These are phyloP conservation scores for Baudoinia panamericana DNA, from an alignment of 495 filamentous ascomycete species.

Conservation along the genomic window DNA sequence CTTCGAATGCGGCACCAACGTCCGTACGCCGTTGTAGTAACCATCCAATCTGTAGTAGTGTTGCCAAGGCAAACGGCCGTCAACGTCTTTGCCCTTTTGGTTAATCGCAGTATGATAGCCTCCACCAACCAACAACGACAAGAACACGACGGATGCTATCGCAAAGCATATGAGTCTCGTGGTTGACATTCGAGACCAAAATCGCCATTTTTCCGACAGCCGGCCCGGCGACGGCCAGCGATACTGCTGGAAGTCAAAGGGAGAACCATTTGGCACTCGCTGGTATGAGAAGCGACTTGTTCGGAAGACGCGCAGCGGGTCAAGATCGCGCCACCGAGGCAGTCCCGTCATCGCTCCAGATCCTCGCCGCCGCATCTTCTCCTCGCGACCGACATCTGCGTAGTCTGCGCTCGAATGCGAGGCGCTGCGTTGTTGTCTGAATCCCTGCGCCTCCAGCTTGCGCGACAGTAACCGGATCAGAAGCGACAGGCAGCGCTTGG, in stretches of 20 bases:
- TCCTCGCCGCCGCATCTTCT: neutral
- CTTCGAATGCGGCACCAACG: slow-evolving; percentile 23
- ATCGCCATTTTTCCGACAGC: slow-evolving; percentile 16
- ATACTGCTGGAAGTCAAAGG: slow-evolving; percentile 22
- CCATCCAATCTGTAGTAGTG: slow-evolving; percentile 25
- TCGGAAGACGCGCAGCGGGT: slow-evolving; percentile 17
- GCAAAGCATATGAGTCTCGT: slow-evolving; percentile 9
- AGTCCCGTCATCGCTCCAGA: slow-evolving; percentile 11
- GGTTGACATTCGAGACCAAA: neutral
- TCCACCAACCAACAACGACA: slow-evolving; percentile 22
- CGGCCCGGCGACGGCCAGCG: slow-evolving; percentile 20
- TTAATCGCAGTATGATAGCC: slow-evolving; percentile 18
- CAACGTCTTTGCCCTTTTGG: neutral
- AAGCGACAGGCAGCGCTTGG: neutral
- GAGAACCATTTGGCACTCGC: slow-evolving; percentile 26
- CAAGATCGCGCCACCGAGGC: slow-evolving; percentile 17
- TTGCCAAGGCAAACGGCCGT: slow-evolving; percentile 24
- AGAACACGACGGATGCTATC: slow-evolving; percentile 17
- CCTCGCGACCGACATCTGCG: neutral
- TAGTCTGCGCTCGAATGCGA: neutral
- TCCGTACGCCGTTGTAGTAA: slow-evolving; percentile 29
- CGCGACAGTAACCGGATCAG: neutral
- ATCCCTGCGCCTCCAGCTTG: neutral
- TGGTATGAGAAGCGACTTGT: slow-evolving; percentile 24
- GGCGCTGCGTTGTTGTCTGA: neutral